A percentile compares a stretch with the other conserved stretches of the same genome.
Evolutionary conservation across 495 filamentous ascomycete genomes (phyloP).

Genomic region (Pyrenula massariospora): DNA sequence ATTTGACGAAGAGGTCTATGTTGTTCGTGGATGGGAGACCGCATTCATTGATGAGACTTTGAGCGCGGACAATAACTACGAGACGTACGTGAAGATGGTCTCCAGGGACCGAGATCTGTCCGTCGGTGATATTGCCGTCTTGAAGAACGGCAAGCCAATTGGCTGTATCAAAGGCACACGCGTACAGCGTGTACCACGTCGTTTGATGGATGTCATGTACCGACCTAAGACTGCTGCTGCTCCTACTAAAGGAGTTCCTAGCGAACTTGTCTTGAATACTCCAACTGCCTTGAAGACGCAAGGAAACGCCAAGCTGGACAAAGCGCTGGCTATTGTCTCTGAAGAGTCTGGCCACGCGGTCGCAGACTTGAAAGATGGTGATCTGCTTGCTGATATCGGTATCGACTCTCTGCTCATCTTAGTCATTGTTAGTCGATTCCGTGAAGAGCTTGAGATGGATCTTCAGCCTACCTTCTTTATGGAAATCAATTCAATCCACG

Average conservation of each 20-base stretch:
- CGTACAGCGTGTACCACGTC: slow-evolving; percentile 7
- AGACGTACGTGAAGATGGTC: slow-evolving; percentile 7
- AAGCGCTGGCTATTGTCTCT: slow-evolving; percentile 6
- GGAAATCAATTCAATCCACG: too few relatives aligned
- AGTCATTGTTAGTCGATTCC: slow-evolving; percentile 37
- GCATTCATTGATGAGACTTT: slow-evolving; percentile 26
- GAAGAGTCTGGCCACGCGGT: slow-evolving; percentile 6
- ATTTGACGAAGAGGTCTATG: slow-evolving; percentile 57
- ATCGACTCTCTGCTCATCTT: slow-evolving; percentile 50
- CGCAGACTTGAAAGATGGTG: slow-evolving; percentile 25
- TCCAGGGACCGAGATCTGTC: slow-evolving; percentile 2
- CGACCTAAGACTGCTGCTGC: neutral
- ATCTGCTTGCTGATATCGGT: slow-evolving; percentile 42
- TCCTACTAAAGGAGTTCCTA: neutral
- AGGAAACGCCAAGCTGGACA: too few relatives aligned
- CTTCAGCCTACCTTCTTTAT: slow-evolving; percentile 2
- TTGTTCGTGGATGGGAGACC: slow-evolving; percentile 71
- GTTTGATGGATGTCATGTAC: slow-evolving; percentile 7
- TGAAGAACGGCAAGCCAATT: slow-evolving; percentile 1
- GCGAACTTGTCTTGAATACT: too few relatives aligned
- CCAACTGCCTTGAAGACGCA: too few relatives aligned
- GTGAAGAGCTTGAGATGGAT: slow-evolving; percentile 44
- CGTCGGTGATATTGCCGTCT: slow-evolving; percentile 5
- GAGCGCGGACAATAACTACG: neutral
- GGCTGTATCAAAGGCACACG: slow-evolving; percentile 4